These are phyloP conservation scores for Rubus idaeus DNA, from an alignment of 306 rosid genomes.

Conservation along the genomic window DNA sequence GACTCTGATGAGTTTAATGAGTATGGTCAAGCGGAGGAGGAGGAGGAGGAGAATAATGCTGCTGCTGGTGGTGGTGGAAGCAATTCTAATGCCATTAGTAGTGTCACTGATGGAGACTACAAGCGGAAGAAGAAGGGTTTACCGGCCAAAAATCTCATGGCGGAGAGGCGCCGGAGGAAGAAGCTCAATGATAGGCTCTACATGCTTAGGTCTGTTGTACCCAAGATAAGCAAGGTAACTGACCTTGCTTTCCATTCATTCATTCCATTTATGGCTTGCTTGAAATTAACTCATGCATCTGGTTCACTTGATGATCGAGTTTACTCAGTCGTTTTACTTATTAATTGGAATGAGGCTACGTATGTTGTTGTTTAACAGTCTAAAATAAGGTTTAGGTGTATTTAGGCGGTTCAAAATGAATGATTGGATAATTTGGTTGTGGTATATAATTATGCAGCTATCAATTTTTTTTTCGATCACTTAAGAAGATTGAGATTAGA, in stretches of 20 bases:
- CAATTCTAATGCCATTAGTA: slow-evolving; percentile 45
- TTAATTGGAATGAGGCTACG: too few species aligned
- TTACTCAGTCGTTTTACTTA: too few species aligned
- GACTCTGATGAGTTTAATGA: slow-evolving; percentile 49
- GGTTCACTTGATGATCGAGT: neutral
- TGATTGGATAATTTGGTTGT: too few species aligned
- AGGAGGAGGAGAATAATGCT: too few species aligned
- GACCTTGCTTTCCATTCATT: neutral
- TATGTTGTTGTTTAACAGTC: too few species aligned
- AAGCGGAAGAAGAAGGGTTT: slow-evolving; percentile 39
- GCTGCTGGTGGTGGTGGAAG: slow-evolving; percentile 31
- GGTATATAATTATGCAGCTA: too few species aligned
- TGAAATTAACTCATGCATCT: neutral
- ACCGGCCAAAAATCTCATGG: slow-evolving; percentile 94
- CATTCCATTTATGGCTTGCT: neutral
- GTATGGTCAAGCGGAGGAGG: slow-evolving; percentile 39
- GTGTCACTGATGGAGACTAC: slow-evolving; percentile 49
- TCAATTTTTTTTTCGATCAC: too few species aligned
- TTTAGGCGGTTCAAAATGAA: too few species aligned
- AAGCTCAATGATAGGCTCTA: slow-evolving; percentile 90
- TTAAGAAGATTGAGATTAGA: too few species aligned
- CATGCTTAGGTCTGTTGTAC: slow-evolving; percentile 96
- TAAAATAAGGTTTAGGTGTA: too few species aligned
- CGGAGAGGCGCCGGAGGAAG: slow-evolving; percentile 94
- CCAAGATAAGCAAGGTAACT: slow-evolving; percentile 92